Conservation (phyloP, 2,329 filamentous ascomycete genomes). For the Purpureocillium lavendulum region DNA sequence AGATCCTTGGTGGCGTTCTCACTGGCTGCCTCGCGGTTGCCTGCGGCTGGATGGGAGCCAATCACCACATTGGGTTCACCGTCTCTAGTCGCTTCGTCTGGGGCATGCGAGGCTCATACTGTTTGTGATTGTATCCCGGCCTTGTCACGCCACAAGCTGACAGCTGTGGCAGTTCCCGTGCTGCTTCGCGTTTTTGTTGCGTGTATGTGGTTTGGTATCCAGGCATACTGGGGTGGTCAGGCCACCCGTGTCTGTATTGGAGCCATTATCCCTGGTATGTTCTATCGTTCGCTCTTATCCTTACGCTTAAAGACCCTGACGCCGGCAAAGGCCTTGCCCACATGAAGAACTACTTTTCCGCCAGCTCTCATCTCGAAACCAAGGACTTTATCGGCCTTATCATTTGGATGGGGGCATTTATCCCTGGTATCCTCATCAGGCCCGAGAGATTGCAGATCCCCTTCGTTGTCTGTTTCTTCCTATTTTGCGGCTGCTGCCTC, state of each 20-base stretch:
- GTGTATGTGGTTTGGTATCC: slow-evolving; percentile 19
- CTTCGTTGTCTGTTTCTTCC: slow-evolving; percentile 15
- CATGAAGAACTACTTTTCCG: slow-evolving; percentile 14
- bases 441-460: slow-evolving; percentile 16
- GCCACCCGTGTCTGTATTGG: slow-evolving; percentile 17
- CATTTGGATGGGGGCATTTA: slow-evolving; percentile 14
- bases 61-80: slow-evolving; percentile 17
- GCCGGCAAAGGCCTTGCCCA: slow-evolving; percentile 10
- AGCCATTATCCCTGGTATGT: slow-evolving; percentile 16
- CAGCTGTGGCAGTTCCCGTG: slow-evolving; percentile 12
- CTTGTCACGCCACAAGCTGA: background rate
- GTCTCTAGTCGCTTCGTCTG: slow-evolving; percentile 32
- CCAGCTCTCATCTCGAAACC: slow-evolving; percentile 13
- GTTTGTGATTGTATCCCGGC: slow-evolving; percentile 6
- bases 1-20: slow-evolving; percentile 12
- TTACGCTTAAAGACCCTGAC: background rate
- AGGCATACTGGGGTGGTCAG: slow-evolving; percentile 20
- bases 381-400: slow-evolving; percentile 17
- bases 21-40: slow-evolving; percentile 12
- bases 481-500: slow-evolving; percentile 13
- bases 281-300: background rate
- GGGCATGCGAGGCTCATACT: slow-evolving; percentile 38
- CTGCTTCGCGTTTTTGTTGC: slow-evolving; percentile 15
- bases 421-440: slow-evolving; percentile 12
- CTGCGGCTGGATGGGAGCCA: slow-evolving; percentile 14